Base-by-base conservation (phyloP, 768 basidiomycete genomes). In the Kwoniella sp. region DNA sequence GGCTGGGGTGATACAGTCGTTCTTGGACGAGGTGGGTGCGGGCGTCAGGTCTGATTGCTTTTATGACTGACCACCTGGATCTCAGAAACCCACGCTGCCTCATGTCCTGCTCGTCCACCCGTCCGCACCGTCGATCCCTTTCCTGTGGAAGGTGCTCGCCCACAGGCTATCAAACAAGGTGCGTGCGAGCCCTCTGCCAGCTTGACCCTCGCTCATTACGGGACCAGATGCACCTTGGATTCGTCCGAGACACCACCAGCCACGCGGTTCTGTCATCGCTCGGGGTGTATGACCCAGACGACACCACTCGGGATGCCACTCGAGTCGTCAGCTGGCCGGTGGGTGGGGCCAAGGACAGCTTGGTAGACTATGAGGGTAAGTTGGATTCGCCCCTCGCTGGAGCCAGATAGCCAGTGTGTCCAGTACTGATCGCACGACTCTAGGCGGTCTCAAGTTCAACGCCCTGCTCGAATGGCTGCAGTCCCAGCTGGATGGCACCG, bases 401-500 rank as follows among this genome's bases (percentile, higher is more conserved):
- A 8, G 8, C 31, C 31, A 8, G 31, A 8, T 14, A 20, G 17
- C 19, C 41, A 36, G 8, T 23, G 20, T 45, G 26, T 8, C 29
- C 20, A 28, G 23, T 7, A 15, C 17, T 47, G 23, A 9, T 43
- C 29, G 11, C 19, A 46, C 49, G 33, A 39, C 8, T 7, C 47
- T 25, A 62, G 89, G 88, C 34, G 72, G 79, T 29, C 79, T 78
- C 64, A 92, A 92, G 75, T 79, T 82, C 57, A 86, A 89, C 46
- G 79, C 85, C 2, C 76, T 93, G 33, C 46, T 80, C 80, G 55
- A 82, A 83, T 62, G 87, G 85, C 77, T 84, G 86, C 70, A 83
- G 81, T 73, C 74, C 14, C 67, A 69, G 17, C 54, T 75, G 53
- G 78, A 78, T 56, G 75, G 78, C 65, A 59, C 75, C 61, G 73